Conservation (phyloP, 2,329 filamentous ascomycete genomes). For the Fusarium tricinctum region DNA sequence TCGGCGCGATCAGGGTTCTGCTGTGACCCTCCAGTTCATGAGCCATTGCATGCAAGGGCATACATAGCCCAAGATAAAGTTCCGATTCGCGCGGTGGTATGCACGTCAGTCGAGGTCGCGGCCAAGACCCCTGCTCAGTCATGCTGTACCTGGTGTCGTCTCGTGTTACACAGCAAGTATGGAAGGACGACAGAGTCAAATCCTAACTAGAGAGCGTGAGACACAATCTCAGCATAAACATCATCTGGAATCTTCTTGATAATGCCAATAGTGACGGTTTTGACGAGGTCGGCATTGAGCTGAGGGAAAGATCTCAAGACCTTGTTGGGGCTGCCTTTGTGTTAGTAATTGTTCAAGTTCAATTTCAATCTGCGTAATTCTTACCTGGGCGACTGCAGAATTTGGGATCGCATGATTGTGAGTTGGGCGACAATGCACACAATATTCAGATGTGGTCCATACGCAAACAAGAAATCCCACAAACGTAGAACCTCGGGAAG, state of each 20-base stretch:
- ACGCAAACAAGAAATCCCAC: slow-evolving; percentile 98
- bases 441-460: slow-evolving; percentile 94
- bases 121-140: slow-evolving; percentile 28
- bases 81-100: slow-evolving; percentile 37
- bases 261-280: slow-evolving; percentile 86
- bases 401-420: slow-evolving; percentile 85
- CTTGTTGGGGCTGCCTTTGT: slow-evolving; percentile 82
- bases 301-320: slow-evolving; percentile 89
- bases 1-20: neutral
- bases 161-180: slow-evolving; percentile 10
- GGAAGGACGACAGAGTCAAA: neutral
- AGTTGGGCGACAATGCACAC: slow-evolving; percentile 97
- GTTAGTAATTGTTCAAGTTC: slow-evolving; percentile 42
- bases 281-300: slow-evolving; percentile 85
- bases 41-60: slow-evolving; percentile 12
- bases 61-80: slow-evolving; percentile 23
- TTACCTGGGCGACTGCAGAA: slow-evolving; percentile 87
- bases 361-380: slow-evolving; percentile 1
- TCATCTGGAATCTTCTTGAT: slow-evolving; percentile 92
- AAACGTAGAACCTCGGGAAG: slow-evolving; percentile 91
- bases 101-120: slow-evolving; percentile 27
- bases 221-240: slow-evolving; percentile 89
- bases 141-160: slow-evolving; percentile 16
- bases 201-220: slow-evolving; percentile 77
- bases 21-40: slow-evolving; percentile 9